A percentile compares a stretch with the other conserved stretches of the same genome.
Evolutionary conservation across 2,329 filamentous ascomycete species (phyloP).

Genomic region (Dactylellina leptospora): DNA sequence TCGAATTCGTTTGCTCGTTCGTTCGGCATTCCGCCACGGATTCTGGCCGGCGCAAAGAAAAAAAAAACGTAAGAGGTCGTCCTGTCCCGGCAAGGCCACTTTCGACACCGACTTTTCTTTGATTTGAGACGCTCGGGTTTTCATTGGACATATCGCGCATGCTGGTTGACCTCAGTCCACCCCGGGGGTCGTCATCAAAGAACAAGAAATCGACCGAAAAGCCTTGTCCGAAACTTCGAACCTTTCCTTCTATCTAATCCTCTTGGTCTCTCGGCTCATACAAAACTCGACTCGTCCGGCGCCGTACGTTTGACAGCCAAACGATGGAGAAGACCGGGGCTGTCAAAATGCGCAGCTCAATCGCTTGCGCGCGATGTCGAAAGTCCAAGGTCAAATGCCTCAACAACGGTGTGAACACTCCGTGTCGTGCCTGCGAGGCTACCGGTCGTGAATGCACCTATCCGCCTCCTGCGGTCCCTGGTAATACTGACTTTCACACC

Average conservation of each 20-base stretch:
- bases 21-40: conserved; percentile 50
- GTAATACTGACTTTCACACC: conserved; percentile 32
- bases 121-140: conserved; percentile 9
- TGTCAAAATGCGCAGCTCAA: conserved; percentile 56
- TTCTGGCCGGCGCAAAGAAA: conserved; percentile 43
- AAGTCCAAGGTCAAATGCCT: conserved; percentile 82
- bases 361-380: conserved; percentile 57
- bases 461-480: conserved; percentile 65
- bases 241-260: not conserved
- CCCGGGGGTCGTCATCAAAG: conserved; percentile 16
- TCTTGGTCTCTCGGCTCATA: not conserved
- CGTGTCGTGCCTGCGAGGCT: conserved; percentile 78
- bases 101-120: conserved; percentile 32
- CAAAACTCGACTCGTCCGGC: not conserved
- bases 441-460: conserved; percentile 77
- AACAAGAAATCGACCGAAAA: conserved; percentile 20
- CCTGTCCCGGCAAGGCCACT: too few species aligned
- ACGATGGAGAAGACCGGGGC: conserved; percentile 53
- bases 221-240: not conserved
- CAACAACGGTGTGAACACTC: conserved; percentile 75
- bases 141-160: conserved; percentile 44
- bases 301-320: conserved; percentile 6
- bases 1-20: not conserved
- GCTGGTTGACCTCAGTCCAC: conserved; percentile 29
- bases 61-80: too few species aligned